Conservation (phyloP, 352 stramenopile genomes). For the Phytophthora chlamydospora region DNA sequence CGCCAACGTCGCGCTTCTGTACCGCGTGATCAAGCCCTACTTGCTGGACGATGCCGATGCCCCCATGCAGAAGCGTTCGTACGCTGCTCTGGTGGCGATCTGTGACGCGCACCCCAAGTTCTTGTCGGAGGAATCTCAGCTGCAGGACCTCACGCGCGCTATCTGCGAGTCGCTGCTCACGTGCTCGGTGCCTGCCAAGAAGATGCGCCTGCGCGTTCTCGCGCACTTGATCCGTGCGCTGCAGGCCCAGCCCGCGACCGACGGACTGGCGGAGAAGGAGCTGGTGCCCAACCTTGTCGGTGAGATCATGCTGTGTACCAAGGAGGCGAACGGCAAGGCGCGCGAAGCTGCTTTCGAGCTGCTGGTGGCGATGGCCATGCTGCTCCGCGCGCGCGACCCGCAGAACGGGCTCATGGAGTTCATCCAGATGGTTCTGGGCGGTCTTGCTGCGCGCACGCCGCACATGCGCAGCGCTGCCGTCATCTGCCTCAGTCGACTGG, state of each 20-base stretch:
- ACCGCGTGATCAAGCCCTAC: slow-evolving; percentile 90
- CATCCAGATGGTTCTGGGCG: slow-evolving; percentile 93
- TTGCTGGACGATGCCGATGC: slow-evolving; percentile 86
- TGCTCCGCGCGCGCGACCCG: slow-evolving; percentile 67
- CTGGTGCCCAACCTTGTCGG: slow-evolving; percentile 92
- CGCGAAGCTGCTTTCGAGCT: slow-evolving; percentile 88
- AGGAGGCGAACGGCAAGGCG: slow-evolving; percentile 96
- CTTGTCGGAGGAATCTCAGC: slow-evolving; percentile 72
- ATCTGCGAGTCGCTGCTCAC: slow-evolving; percentile 95
- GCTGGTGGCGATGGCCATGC: slow-evolving; percentile 82
- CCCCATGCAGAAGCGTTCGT: slow-evolving; percentile 90
- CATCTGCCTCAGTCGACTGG: slow-evolving; percentile 93
- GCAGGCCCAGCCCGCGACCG: slow-evolving; percentile 58
- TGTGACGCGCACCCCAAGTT: slow-evolving; percentile 87
- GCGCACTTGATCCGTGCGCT: slow-evolving; percentile 82
- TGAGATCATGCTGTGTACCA: slow-evolving; percentile 97
- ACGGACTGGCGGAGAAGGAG: slow-evolving; percentile 65
- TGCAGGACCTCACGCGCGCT: slow-evolving; percentile 93
- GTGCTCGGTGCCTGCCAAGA: slow-evolving; percentile 94
- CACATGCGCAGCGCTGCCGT: slow-evolving; percentile 97
- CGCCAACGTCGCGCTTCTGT: slow-evolving; percentile 77
- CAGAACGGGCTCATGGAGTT: slow-evolving; percentile 87
- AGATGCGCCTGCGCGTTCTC: slow-evolving; percentile 94
- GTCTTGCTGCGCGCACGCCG: slow-evolving; percentile 91
- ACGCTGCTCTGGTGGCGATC: slow-evolving; percentile 86